Evolutionary conservation across 768 basidiomycete species (phyloP).

Genomic region (Suillus paluster): DNA sequence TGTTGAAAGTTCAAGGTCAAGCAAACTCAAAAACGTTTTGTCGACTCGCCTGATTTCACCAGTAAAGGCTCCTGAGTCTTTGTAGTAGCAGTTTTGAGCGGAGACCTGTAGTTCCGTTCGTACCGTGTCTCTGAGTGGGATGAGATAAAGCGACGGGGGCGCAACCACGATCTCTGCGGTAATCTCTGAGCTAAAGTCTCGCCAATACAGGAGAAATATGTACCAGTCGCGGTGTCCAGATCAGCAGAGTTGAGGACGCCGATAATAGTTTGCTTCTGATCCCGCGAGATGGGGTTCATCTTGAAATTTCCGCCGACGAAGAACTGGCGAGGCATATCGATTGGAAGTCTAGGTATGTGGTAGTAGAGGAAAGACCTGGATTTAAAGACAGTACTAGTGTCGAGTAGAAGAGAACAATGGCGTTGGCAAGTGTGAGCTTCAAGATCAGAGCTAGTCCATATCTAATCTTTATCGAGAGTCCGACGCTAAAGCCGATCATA

Average conservation of each 20-base stretch:
- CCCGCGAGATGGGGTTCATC: constrained; percentile 82
- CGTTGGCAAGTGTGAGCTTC: constrained; percentile 2
- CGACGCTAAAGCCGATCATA: constrained; percentile 3
- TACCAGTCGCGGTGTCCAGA: constrained; percentile 81
- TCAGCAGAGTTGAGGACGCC: constrained; percentile 76
- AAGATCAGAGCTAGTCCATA: background rate
- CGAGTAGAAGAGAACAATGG: background rate
- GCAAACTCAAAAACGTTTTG: background rate
- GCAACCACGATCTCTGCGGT: constrained; percentile 88
- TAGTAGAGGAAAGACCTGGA: background rate
- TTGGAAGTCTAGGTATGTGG: background rate
- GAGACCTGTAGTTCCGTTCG: constrained; percentile 76
- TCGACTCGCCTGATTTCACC: constrained; percentile 87
- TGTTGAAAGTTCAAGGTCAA: constrained; percentile 1
- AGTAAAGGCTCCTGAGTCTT: constrained; percentile 88
- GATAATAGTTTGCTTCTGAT: constrained; percentile 68
- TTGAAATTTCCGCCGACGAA: constrained; percentile 99
- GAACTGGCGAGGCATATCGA: constrained; percentile 77
- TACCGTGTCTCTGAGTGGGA: constrained; percentile 66
- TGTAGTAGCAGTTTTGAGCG: constrained; percentile 91
- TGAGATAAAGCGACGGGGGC: constrained; percentile 87
- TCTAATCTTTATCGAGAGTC: constrained; percentile 8
- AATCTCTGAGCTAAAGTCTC: constrained; percentile 14
- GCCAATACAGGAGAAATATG: constrained; percentile 9
- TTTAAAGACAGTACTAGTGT: background rate